These are phyloP conservation scores for Hansfordia pulvinata DNA, from an alignment of 2,329 filamentous ascomycete genomes.

Conservation along the genomic window DNA sequence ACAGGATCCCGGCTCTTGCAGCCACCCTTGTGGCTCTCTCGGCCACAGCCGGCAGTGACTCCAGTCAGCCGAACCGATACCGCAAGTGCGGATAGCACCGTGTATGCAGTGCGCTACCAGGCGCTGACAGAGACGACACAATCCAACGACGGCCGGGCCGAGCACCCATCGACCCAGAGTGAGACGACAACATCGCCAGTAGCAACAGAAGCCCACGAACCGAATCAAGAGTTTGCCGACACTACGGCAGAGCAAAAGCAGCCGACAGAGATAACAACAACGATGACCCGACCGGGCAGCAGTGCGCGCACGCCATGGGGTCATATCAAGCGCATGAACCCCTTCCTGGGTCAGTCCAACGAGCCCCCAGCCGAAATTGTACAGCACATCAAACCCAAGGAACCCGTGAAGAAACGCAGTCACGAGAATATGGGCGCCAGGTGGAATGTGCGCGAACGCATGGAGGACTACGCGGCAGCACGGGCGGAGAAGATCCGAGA, in stretches of 20 bases:
- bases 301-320: no score
- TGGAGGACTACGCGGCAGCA: conserved; percentile 47
- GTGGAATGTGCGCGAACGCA: conserved; percentile 42
- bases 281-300: no score
- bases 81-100: conserved; percentile 48
- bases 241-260: no score
- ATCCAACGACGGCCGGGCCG: conserved; percentile 24
- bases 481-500: conserved; percentile 49
- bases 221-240: no score
- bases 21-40: conserved; percentile 38
- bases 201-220: no score
- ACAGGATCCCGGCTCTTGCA: conserved; percentile 28
- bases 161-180: conserved; percentile 19
- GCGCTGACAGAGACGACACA: conserved; percentile 37
- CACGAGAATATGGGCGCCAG: conserved; percentile 17
- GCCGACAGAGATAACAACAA: no score
- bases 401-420: conserved; percentile 8
- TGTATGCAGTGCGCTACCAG: conserved; percentile 50
- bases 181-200: conserved; percentile 16
- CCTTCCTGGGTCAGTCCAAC: no score
- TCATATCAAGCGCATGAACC: no score
- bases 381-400: conserved; percentile 14
- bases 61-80: conserved; percentile 49
- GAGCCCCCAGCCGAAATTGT: conserved; percentile 18
- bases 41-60: conserved; percentile 40